These are phyloP conservation scores for Diplodia sapinea DNA, from an alignment of 2,329 filamentous ascomycete genomes.

Conservation along the genomic window DNA sequence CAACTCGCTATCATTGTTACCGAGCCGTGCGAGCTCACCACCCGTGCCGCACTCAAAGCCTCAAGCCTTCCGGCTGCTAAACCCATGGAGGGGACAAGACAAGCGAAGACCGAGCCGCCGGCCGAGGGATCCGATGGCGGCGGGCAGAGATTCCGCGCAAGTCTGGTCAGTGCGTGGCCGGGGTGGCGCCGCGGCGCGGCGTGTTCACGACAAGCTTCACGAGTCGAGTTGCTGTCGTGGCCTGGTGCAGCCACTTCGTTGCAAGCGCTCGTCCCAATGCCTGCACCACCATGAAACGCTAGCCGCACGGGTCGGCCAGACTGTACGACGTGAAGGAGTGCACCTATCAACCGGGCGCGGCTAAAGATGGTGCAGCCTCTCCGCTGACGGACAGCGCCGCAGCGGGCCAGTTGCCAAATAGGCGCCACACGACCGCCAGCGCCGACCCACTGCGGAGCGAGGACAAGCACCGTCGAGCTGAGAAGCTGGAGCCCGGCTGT, in stretches of 20 bases:
- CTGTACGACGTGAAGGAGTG: background rate
- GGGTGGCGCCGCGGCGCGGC: background rate
- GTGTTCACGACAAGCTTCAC: constrained; percentile 11
- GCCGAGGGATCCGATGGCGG: constrained; percentile 15
- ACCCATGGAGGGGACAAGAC: background rate
- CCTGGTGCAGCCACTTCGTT: background rate
- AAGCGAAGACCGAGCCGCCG: background rate
- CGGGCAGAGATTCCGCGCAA: constrained; percentile 8
- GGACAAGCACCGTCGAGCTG: background rate
- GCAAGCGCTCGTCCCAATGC: constrained; percentile 13
- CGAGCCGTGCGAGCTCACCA: constrained; percentile 1
- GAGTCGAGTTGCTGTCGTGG: background rate
- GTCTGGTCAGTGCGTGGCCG: background rate
- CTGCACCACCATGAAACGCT: constrained; percentile 16
- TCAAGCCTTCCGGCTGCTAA: background rate
- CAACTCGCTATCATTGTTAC: constrained; percentile 10
- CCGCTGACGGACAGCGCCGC: constrained; percentile 11
- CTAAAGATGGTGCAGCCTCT: background rate
- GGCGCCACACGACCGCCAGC: background rate
- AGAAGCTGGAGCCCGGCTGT: background rate
- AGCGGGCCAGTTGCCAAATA: constrained; percentile 25
- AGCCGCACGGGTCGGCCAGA: constrained; percentile 10
- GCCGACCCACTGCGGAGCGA: constrained; percentile 12
- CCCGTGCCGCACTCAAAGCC: constrained; percentile 19
- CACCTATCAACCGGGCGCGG: constrained; percentile 18